These are phyloP conservation scores for Phoma sp. DNA, from an alignment of 2,329 filamentous ascomycete species.

Conservation along the genomic window DNA sequence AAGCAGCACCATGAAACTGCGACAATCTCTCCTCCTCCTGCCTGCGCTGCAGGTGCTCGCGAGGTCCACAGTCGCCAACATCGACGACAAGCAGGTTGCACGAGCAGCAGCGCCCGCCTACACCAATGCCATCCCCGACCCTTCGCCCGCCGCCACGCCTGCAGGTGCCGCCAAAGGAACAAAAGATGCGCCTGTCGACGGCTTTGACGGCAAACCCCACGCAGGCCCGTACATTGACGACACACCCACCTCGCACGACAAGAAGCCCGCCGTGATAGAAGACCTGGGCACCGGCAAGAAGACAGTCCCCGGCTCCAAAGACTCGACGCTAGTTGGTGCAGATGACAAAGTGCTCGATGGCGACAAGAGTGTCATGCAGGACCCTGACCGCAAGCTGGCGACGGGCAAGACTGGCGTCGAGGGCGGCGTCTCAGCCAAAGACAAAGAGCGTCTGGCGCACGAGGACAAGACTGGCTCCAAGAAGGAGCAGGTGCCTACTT, in stretches of 20 bases:
- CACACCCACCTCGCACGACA: slow-evolving; percentile 39
- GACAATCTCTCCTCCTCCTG: slow-evolving; percentile 60
- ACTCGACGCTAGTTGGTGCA: slow-evolving; percentile 41
- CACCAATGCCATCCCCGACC: slow-evolving; percentile 27
- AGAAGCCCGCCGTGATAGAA: slow-evolving; percentile 43
- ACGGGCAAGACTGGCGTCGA: slow-evolving; percentile 89
- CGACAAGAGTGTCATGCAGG: slow-evolving; percentile 90
- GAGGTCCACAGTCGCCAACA: slow-evolving; percentile 50
- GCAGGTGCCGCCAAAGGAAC: slow-evolving; percentile 56
- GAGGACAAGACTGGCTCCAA: slow-evolving; percentile 71
- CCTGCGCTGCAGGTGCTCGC: slow-evolving; percentile 66
- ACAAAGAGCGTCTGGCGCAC: slow-evolving; percentile 73
- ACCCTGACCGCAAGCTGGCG: slow-evolving; percentile 75
- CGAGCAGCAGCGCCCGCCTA: slow-evolving; percentile 39
- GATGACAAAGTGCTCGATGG: slow-evolving; percentile 54
- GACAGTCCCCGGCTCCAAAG: slow-evolving; percentile 27
- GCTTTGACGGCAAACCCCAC: slow-evolving; percentile 91
- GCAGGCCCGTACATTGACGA: slow-evolving; percentile 78
- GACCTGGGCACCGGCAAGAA: slow-evolving; percentile 47
- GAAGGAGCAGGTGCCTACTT: slow-evolving; percentile 75
- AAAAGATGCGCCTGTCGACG: slow-evolving; percentile 88
- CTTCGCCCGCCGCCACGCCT: slow-evolving; percentile 30
- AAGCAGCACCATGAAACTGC: slow-evolving; percentile 63
- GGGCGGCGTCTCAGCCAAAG: slow-evolving; percentile 87
- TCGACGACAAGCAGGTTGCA: slow-evolving; percentile 35